Evolutionary conservation across 805 yeast genomes (phyloP).

Genomic region (Kregervanrija delftensis): DNA sequence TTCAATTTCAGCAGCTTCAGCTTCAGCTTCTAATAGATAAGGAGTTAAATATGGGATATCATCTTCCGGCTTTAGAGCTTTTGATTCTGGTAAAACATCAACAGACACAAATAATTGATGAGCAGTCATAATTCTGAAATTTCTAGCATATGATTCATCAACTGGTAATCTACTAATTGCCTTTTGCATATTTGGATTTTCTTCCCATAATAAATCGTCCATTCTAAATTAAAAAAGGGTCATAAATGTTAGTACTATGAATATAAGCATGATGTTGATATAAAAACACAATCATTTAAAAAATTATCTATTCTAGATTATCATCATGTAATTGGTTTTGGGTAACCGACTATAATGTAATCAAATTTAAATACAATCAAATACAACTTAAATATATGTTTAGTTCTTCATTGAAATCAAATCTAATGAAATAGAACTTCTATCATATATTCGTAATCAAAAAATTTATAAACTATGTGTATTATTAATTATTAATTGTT

Average conservation of each 20-base stretch:
- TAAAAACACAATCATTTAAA: too few relatives aligned
- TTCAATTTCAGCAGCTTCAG: constrained; percentile 79
- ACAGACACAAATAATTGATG: constrained; percentile 82
- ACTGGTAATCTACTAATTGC: constrained; percentile 85
- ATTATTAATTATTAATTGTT: background rate
- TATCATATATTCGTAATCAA: too few relatives aligned
- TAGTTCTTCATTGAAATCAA: too few relatives aligned
- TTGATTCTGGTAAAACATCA: constrained; percentile 73
- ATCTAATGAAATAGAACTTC: too few relatives aligned
- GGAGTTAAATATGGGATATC: constrained; percentile 81
- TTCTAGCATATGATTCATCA: constrained; percentile 81
- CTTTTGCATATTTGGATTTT: constrained; percentile 76
- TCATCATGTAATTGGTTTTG: too few relatives aligned
- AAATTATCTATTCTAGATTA: too few relatives aligned
- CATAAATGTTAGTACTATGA: background rate
- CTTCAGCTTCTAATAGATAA: constrained; percentile 89
- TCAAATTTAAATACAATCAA: too few relatives aligned
- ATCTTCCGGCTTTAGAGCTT: constrained; percentile 73
- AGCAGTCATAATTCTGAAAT: constrained; percentile 86
- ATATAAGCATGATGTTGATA: background rate
- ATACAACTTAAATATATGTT: too few relatives aligned
- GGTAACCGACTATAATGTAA: too few relatives aligned
- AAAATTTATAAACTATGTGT: too few relatives aligned
- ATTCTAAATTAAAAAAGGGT: constrained; percentile 33
- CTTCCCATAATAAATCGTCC: constrained; percentile 85